These are phyloP conservation scores for Filobasidium floriforme DNA, from an alignment of 768 basidiomycete species.

Conservation along the genomic window DNA sequence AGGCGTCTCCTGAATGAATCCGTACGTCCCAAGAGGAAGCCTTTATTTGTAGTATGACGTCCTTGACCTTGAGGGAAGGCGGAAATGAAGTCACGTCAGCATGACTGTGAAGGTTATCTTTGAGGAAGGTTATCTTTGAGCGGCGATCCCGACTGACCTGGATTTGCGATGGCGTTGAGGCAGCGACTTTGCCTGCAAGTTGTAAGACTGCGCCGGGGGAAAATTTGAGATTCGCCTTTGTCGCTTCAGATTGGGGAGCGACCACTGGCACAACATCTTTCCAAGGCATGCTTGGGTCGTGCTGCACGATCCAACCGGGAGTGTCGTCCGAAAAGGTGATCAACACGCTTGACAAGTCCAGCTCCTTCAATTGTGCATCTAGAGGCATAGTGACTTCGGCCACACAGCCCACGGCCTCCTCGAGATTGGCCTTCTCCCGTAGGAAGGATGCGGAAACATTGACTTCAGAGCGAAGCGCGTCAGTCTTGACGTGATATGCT, in stretches of 20 bases:
- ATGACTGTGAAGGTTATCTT: too few relatives aligned
- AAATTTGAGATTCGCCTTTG: neutral
- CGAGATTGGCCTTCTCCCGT: conserved; percentile 5
- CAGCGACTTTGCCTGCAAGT: neutral
- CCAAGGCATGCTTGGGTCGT: conserved; percentile 32
- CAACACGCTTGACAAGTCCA: conserved; percentile 53
- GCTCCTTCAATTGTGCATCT: conserved; percentile 43
- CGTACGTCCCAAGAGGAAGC: neutral
- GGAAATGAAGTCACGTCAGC: too few relatives aligned
- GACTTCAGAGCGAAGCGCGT: neutral
- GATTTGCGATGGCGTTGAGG: neutral
- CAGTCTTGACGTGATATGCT: too few relatives aligned
- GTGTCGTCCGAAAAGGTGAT: conserved; percentile 13
- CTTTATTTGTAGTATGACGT: neutral
- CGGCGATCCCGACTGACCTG: too few relatives aligned
- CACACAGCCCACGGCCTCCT: conserved; percentile 1
- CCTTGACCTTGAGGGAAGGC: conserved; percentile 49
- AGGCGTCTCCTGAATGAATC: neutral
- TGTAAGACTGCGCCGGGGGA: neutral
- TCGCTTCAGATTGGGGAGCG: too few relatives aligned
- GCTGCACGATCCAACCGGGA: conserved; percentile 37
- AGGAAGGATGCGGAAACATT: conserved; percentile 4
- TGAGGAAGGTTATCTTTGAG: too few relatives aligned
- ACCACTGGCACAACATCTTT: neutral
- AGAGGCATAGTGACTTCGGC: conserved; percentile 4